A percentile compares a stretch with the other conserved stretches of the same genome.
These are phyloP conservation scores for Botrytis paeoniae DNA, from an alignment of 2,329 filamentous ascomycete genomes.

Conservation along the genomic window DNA sequence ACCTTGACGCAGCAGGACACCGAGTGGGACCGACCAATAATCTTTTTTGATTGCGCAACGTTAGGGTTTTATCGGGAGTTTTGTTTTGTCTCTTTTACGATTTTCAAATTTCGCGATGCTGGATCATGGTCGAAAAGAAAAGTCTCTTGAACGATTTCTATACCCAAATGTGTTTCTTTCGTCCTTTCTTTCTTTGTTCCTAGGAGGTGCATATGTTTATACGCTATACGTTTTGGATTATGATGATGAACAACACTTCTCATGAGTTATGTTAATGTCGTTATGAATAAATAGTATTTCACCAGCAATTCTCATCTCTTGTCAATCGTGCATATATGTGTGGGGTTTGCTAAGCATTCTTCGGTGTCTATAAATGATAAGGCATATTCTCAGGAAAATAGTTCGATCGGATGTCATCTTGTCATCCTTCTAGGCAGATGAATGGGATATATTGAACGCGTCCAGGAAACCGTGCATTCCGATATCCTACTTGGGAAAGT, in stretches of 20 bases:
- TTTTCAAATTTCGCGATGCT: background rate
- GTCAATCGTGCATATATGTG: background rate
- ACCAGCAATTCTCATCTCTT: background rate
- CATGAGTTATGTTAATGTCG: background rate
- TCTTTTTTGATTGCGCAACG: background rate
- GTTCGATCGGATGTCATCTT: background rate
- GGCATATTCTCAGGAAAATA: background rate
- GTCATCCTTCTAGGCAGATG: background rate
- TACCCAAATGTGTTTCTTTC: background rate
- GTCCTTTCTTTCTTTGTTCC: background rate
- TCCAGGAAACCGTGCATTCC: background rate
- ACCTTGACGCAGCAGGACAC: background rate
- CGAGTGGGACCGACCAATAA: conserved; percentile 6
- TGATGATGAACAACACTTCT: background rate
- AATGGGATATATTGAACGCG: background rate
- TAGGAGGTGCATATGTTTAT: background rate
- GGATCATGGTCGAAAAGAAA: background rate
- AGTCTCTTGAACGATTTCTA: conserved; percentile 1
- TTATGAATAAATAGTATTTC: background rate
- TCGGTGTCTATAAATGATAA: background rate
- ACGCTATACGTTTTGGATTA: background rate
- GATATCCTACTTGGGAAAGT: background rate
- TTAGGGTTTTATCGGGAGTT: background rate
- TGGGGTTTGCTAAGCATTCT: background rate
- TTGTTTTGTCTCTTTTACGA: background rate